Evolutionary conservation across 768 basidiomycete genomes (phyloP).

Genomic region (Kwoniella bestiolae): DNA sequence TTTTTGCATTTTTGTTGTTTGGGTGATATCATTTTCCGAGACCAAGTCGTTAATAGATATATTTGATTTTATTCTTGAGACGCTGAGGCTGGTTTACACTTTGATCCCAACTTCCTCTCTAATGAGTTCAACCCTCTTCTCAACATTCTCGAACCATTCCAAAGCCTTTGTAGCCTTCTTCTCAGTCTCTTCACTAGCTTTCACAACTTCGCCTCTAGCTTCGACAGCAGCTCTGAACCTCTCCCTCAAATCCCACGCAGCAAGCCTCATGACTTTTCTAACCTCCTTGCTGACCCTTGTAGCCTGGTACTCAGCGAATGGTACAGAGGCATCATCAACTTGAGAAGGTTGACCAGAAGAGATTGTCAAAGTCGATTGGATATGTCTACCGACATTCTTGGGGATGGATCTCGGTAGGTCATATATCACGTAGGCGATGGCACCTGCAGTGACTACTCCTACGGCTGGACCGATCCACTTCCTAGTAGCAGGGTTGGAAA

Average conservation of each 20-base stretch:
- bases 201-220: conserved; percentile 75
- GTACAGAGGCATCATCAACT: conserved; percentile 56
- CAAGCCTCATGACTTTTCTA: conserved; percentile 86
- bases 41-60: not conserved
- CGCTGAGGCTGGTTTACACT: too few species aligned
- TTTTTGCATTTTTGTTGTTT: not conserved
- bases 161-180: conserved; percentile 71
- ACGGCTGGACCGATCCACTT: conserved; percentile 87
- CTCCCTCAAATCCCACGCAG: conserved; percentile 86
- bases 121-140: conserved; percentile 59
- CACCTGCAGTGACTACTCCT: conserved; percentile 63
- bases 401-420: conserved; percentile 90
- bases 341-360: conserved; percentile 50
- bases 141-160: conserved; percentile 70
- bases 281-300: conserved; percentile 79
- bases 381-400: conserved; percentile 81
- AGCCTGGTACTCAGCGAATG: conserved; percentile 71
- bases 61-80: not conserved
- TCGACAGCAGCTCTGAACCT: conserved; percentile 81
- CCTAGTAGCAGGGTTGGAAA: conserved; percentile 72
- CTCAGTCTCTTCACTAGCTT: conserved; percentile 74
- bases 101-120: conserved; percentile 46
- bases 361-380: conserved; percentile 66
- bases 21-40: too few species aligned
- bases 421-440: conserved; percentile 69